Evolutionary conservation across 306 rosid species (phyloP), one percentile per base, ranked within the genome.

Genomic region (Corylus americana): DNA sequence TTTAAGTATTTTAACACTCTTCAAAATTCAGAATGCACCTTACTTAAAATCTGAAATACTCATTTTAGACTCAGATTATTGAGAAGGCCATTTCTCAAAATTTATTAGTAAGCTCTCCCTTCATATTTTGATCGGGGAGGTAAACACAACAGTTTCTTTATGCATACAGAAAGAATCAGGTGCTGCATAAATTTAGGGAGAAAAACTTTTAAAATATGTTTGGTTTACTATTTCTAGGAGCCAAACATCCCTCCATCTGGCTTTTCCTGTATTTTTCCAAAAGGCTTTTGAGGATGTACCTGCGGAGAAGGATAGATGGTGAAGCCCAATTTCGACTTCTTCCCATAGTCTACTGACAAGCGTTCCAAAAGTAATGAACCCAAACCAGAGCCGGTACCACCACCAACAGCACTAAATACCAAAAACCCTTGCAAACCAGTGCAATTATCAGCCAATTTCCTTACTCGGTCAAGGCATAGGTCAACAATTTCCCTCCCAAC

Each of bases 301-400:
- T 91, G 96, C 77, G 96, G 96, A 78, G 96, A 91, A 81, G 96
- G 96, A 85, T 72, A 91, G 79, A 91, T 89, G 82, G 84, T 79
- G 80, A 91, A 91, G 77, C 93, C 91, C 78, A 91, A 92, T 83
- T 89, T 91, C 17, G 95, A 89, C 83, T 91, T 89, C 80, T 87
- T 91, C 22, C 93, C 96, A 58, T 91, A 89, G 78, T 91, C 96
- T 13, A 84, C 81, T 11, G 96, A 89, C 70, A 91, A 81, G 71
- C 93, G 87, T 66, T 91, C 96, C 79, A 91, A 72, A 83, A 91
- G 91, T 29, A 89, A 83, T 66, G 96, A 89, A 42, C 92, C 96
- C 78, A 91, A 80, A 71, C 96, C 96, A 79, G 96, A 91, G 58
- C 96, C 96, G 61, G 96, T 91, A 75, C 96, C 96, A 67, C 96